Evolutionary conservation across 805 yeast genomes (phyloP).

Genomic region (Saccharomycopsis amapae): DNA sequence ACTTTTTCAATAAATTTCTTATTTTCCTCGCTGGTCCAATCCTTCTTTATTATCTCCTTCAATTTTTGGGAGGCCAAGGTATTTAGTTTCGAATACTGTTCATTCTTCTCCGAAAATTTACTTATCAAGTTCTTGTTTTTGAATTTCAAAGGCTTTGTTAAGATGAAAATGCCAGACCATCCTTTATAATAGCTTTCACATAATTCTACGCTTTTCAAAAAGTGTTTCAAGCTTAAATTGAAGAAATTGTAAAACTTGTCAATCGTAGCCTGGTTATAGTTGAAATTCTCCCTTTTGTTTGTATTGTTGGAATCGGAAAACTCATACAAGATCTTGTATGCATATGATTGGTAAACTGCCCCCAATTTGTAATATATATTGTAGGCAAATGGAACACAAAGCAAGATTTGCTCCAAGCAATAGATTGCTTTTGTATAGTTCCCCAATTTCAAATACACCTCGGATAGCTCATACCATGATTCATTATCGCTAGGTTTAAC

Average conservation of each 20-base stretch:
- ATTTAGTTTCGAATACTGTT: conserved; percentile 29
- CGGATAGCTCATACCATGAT: conserved; percentile 72
- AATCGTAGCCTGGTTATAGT: conserved; percentile 12
- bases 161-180: conserved; percentile 60
- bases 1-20: conserved; percentile 3
- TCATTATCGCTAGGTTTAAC: conserved; percentile 68
- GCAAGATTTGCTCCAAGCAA: conserved; percentile 62
- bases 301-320: conserved; percentile 5
- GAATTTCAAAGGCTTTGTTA: conserved; percentile 28
- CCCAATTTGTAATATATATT: conserved; percentile 60
- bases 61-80: conserved; percentile 34
- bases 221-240: conserved; percentile 36
- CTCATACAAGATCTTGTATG: conserved; percentile 14
- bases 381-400: conserved; percentile 64
- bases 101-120: conserved; percentile 25
- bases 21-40: conserved; percentile 26
- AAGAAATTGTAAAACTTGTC: conserved; percentile 18
- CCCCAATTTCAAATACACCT: conserved; percentile 52
- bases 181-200: conserved; percentile 62
- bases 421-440: conserved; percentile 61
- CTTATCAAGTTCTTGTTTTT: conserved; percentile 21
- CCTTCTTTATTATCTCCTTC: conserved; percentile 28
- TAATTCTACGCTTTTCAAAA: conserved; percentile 68
- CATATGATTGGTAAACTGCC: conserved; percentile 32
- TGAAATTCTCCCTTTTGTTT: conserved; percentile 10